Base-by-base conservation (phyloP, 148 eudicot genomes). In the Gaultheria prostrata region DNA sequence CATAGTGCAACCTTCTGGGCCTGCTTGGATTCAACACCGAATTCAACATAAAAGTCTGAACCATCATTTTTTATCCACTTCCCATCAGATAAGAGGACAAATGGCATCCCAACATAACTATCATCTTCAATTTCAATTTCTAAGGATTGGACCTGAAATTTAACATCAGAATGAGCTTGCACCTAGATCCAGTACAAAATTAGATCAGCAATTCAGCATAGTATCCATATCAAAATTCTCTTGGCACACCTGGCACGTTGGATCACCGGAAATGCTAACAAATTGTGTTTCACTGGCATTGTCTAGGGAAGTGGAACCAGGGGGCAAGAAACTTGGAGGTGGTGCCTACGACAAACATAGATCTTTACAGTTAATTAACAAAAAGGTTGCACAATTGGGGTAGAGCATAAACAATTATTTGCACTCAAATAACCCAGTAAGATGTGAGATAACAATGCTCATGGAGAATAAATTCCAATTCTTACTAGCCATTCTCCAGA, bases 401-500 rank as follows among this genome's bases (percentile, higher is more conserved):
- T 15, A 20, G 53, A 17, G 63, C 3, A 65, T 15, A 63, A 48
- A 26, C 12, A 26, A 73, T 24, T 46, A 57, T 49, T 49, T 33
- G 8, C 21, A 72, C 26, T 43, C 45, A 79, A 35, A 71, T 45
- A 17, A 70, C 39, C 72, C 1, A 28, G 28, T 67, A 67, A 28
- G 33, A 28, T 13, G 32, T 39, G 33, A 50, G 24, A 54, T 54
- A 33, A 84, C 65, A 61, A 77, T 83, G 81, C 51, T 45, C 59
- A 46, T 3, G 49, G 59, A 32, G 14, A 80, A 75, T 4, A 74
- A 56, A 17, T 24, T 79, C 53, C 43, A 73, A 54, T 71, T 74
- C 93, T 89, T 89, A 95, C 99, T 90, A 85, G 83, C 99, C 99
- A 97, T 89, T 97, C 97, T 80, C 92, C 90, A 74, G 89, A 87